Evolutionary conservation across 441 rosid genomes (phyloP), one percentile per base, ranked within the genome.

Genomic region (Euphorbia schlechtendalii): DNA sequence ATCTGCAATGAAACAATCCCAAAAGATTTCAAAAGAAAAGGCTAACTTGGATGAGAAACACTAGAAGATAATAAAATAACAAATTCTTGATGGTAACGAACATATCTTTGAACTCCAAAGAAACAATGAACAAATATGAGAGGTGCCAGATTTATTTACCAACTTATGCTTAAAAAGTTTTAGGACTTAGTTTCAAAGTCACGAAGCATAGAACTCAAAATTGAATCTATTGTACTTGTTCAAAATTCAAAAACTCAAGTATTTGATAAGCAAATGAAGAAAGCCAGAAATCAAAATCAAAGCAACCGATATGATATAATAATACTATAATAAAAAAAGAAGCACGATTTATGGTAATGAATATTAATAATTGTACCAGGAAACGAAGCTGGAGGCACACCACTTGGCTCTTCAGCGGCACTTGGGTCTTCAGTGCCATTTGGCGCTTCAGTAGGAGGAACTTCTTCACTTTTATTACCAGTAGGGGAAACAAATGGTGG

Each of bases 371-470:
- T 14, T 13, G 49, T 45, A 52, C 56, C 25, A 52, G 25, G 25
- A 21, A 22, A 10, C 52, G 8, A 27, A 38, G 49, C 68, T 20
- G 34, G 38, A 24, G 10, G 15, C 20, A 41, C 60, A 24, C 32
- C 32, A 15, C 27, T 60, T n/a, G n/a, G n/a, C n/a, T n/a, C n/a
- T n/a, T n/a, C n/a, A n/a, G n/a, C n/a, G n/a, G n/a, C n/a, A n/a
- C n/a, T n/a, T 2, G 22, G 68, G 32, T 65, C 65, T 54, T 55
- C 62, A 57, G 64, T 66, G 58, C 48, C 32, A 70, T 74, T 82
- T 13, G 89, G 86, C 57, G 87, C 73, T 5, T 81, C 75, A 28
- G 55, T 69, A 57, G 96, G 92, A 73, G 90, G 70, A 43, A 73
- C 54, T 60, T 67, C 74, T 49, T 15, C 64, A 41, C 85, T 64